Evolutionary conservation across 2,329 filamentous ascomycete species (phyloP), one percentile per base, ranked within the genome.

Genomic region (Colletotrichum endophyticum): DNA sequence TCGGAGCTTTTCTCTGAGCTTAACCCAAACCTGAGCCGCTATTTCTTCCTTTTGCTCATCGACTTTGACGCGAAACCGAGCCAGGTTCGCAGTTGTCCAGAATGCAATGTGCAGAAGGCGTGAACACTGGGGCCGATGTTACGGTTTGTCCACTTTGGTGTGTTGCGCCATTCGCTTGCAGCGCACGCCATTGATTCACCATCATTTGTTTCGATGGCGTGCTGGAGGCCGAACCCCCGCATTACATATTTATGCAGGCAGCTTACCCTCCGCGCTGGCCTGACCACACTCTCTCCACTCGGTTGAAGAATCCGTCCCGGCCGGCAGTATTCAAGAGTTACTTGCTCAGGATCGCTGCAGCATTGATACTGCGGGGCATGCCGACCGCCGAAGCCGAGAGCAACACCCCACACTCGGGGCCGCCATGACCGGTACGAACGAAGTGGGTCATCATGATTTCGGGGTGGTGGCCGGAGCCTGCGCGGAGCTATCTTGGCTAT

Each of bases 151-250:
- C 56, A 66, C 57, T 56, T 63, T 66, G 28, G 72, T 66, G 34
- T 34, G 25, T 75, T 64, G 63, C 73, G 73, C 63, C 73, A 75
- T 66, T 57, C 56, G 63, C 70, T n/a, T 75, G 73, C 73, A 68
- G 63, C 73, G 71, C 56, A 62, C 73, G 73, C 69, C 57, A 75
- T 75, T 63, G 62, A 75, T 75, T 75, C 70, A 75, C 73, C 73
- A 75, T 75, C 70, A 32, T 13, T 30, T 30, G 28, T 22, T 25
- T 63, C 30, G 56, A 75, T 73, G 73, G 70, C 73, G 73, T 75
- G 73, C 73, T 75, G 62, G 36, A 32, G 22, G 19, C 9, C 12
- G 28, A n/a, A 27, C 28, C 30, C 44, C 44, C 44, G 44, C 44
- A 53, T 13, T 53, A 7, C 44, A 22, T 53, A 22, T 22, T 22